Evolutionary conservation across 2,329 filamentous ascomycete species (phyloP).

Genomic region (Aspergillus sp.): DNA sequence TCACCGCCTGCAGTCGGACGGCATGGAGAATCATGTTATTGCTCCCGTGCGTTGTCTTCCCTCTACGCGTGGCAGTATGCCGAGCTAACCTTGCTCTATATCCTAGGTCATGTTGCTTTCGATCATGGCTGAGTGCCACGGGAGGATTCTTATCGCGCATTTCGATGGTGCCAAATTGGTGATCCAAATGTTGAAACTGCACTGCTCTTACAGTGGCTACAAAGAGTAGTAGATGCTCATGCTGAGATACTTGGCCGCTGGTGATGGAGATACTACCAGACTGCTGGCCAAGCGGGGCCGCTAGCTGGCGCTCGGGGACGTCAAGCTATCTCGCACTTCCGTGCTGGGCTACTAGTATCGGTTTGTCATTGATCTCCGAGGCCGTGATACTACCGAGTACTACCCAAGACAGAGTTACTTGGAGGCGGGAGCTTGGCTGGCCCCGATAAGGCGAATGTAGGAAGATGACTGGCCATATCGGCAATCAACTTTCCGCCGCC

Average conservation of each 20-base stretch:
- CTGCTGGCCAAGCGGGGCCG: neutral
- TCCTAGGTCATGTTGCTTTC: neutral
- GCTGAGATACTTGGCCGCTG: neutral
- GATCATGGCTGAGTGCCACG: neutral
- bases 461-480: neutral
- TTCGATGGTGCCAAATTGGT: neutral
- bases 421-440: neutral
- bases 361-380: neutral
- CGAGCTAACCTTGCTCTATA: neutral
- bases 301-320: neutral
- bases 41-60: neutral
- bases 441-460: neutral
- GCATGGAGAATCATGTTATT: neutral
- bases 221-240: neutral
- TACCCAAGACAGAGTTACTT: neutral
- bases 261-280: neutral
- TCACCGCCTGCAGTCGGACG: neutral
- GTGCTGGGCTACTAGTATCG: neutral
- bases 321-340: too few relatives aligned
- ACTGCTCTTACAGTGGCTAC: neutral
- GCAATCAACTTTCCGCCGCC: too few relatives aligned
- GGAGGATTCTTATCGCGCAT: neutral
- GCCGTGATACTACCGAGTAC: neutral
- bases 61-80: neutral
- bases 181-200: neutral